Percentiles rank a stretch among this genome's conserved stretches.
phyloP scores from a whole-genome alignment of 2,329 filamentous ascomycete genomes.

The Ceratocystis ficicola region DNA sequence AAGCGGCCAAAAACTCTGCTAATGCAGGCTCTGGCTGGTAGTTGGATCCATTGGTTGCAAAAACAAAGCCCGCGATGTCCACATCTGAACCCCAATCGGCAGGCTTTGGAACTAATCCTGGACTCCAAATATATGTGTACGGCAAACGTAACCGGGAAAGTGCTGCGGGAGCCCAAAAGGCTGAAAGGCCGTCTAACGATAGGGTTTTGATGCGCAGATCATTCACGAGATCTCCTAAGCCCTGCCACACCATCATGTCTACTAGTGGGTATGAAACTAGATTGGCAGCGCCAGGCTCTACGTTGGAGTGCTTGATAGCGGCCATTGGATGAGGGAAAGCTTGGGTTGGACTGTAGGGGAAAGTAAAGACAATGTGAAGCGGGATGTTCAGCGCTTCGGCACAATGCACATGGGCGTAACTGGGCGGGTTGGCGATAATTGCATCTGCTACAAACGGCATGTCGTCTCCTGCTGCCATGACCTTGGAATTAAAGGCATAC shows the following conservation, averaged over 20 bases:
- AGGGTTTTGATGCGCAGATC: conserved; percentile 58
- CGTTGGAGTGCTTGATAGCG: conserved; percentile 59
- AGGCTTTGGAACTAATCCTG: conserved; percentile 53
- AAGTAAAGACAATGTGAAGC: conserved; percentile 79
- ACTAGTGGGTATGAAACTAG: conserved; percentile 71
- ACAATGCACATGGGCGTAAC: conserved; percentile 66
- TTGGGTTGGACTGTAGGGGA: conserved; percentile 64
- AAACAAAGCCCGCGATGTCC: conserved; percentile 67
- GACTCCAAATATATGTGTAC: conserved; percentile 62
- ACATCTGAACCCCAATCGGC: conserved; percentile 57
- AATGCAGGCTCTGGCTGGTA: conserved; percentile 48
- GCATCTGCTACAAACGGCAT: conserved; percentile 55
- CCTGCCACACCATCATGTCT: conserved; percentile 86
- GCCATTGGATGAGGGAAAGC: conserved; percentile 67
- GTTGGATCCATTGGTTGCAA: conserved; percentile 53
- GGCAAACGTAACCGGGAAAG: conserved; percentile 63
- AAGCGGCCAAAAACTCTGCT: conserved; percentile 42
- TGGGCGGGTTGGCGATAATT: conserved; percentile 77
- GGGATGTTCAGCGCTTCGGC: conserved; percentile 68
- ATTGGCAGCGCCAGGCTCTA: conserved; percentile 62
- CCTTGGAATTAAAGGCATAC: conserved; percentile 47
- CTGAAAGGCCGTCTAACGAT: conserved; percentile 60
- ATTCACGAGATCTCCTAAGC: conserved; percentile 67
- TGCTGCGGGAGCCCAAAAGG: conserved; percentile 63
- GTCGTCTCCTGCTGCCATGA: conserved; percentile 41